Conservation (phyloP, 371 early-diverging fungal species). For the Lichtheimia ramosa region DNA sequence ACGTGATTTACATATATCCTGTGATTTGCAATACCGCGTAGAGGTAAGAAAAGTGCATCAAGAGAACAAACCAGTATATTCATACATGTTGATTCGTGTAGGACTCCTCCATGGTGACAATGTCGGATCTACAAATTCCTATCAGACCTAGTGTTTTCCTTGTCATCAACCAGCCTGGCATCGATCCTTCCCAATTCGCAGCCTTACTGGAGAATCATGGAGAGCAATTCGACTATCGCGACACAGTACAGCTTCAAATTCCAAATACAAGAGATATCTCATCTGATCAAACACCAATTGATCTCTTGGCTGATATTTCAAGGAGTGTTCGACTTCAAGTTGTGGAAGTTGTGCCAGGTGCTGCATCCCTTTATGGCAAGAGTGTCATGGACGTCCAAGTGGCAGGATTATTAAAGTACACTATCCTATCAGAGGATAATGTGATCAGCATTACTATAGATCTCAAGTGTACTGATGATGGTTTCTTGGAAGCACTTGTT, state of each 20-base stretch:
- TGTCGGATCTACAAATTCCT: conserved; percentile 25
- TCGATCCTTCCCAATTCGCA: conserved; percentile 60
- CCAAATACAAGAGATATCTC: conserved; percentile 16
- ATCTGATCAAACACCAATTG: conserved; percentile 40
- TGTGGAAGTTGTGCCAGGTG: conserved; percentile 72
- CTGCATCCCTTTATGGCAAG: conserved; percentile 72
- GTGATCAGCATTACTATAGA: conserved; percentile 57
- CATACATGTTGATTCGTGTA: conserved; percentile 20
- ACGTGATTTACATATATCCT: conserved; percentile 30
- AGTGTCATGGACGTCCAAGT: conserved; percentile 65
- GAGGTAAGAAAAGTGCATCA: conserved; percentile 28
- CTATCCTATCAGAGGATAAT: conserved; percentile 22
- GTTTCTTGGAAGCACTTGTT: conserved; percentile 52
- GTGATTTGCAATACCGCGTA: conserved; percentile 36
- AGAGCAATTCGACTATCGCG: conserved; percentile 51
- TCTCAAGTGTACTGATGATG: conserved; percentile 68
- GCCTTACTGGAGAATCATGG: conserved; percentile 53
- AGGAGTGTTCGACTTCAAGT: conserved; percentile 52
- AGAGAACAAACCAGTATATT: background rate
- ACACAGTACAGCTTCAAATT: conserved; percentile 23
- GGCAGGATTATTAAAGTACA: conserved; percentile 72
- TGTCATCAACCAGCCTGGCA: conserved; percentile 25
- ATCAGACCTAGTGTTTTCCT: conserved; percentile 57
- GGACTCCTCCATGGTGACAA: background rate
- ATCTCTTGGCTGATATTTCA: conserved; percentile 52